These are phyloP conservation scores for Camelina laxa DNA, from an alignment of 345 rosid genomes.

Conservation along the genomic window DNA sequence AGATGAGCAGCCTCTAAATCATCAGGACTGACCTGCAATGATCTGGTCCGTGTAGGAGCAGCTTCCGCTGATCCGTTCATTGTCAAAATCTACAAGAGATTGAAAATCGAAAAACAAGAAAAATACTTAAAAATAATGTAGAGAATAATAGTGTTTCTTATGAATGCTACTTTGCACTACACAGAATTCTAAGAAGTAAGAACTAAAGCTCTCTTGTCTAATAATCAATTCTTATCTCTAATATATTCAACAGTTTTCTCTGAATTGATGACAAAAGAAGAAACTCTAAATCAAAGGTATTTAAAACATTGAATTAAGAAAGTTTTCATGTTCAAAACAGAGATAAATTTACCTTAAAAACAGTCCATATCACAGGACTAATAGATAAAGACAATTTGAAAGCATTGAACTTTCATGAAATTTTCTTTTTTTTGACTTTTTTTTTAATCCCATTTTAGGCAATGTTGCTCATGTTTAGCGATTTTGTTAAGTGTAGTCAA, in stretches of 20 bases:
- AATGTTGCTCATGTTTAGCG: not conserved
- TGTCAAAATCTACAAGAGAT: constrained; percentile 5
- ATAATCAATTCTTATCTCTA: too few relatives aligned
- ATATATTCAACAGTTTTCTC: too few relatives aligned
- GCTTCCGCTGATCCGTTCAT: constrained; percentile 27
- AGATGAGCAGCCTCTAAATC: constrained; percentile 46
- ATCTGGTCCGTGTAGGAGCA: constrained; percentile 10
- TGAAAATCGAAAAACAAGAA: not conserved
- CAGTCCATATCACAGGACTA: too few relatives aligned
- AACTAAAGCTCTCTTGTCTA: too few relatives aligned
- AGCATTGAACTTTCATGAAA: too few relatives aligned
- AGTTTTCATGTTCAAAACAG: too few relatives aligned
- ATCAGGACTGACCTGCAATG: constrained; percentile 34
- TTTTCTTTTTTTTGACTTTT: too few relatives aligned
- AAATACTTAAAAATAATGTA: not conserved
- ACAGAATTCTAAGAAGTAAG: not conserved
- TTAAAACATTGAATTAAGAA: too few relatives aligned
- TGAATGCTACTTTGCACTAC: not conserved
- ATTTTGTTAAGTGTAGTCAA: not conserved
- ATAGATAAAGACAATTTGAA: too few relatives aligned
- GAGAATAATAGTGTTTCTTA: not conserved
- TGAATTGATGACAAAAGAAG: too few relatives aligned
- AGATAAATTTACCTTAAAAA: too few relatives aligned
- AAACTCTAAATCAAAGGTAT: too few relatives aligned
- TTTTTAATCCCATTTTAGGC: not conserved